phyloP scores from a whole-genome alignment of 345 rosid species.

The Geranium brycei region DNA sequence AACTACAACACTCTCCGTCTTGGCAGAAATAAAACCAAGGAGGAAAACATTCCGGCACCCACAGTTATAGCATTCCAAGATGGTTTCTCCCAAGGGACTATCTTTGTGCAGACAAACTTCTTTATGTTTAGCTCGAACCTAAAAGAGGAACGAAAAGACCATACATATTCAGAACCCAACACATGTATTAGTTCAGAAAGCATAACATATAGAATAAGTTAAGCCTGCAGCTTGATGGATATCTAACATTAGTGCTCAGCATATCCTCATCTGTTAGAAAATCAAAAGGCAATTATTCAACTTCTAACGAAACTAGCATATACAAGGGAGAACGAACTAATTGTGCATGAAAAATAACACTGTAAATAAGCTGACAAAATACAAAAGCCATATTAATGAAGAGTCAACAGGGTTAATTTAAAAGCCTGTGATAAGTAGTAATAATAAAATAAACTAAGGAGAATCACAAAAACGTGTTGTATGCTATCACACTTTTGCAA shows the following conservation, averaged over 20 bases:
- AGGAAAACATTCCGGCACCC: constrained; percentile 98
- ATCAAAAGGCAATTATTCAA: not conserved
- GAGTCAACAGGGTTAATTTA: not conserved
- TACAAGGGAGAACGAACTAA: not conserved
- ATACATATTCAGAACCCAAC: constrained; percentile 1
- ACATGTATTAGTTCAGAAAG: not conserved
- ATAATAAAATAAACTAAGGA: no score
- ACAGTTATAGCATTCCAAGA: constrained; percentile 97
- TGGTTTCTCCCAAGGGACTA: constrained; percentile 97
- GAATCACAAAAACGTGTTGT: no score
- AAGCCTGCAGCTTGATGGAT: not conserved
- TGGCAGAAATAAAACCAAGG: constrained; percentile 96
- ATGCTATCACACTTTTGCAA: no score
- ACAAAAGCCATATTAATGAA: not conserved
- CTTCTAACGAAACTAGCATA: not conserved
- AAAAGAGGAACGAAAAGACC: constrained; percentile 12
- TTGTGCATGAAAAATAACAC: not conserved
- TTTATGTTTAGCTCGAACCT: constrained; percentile 98
- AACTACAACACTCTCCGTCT: constrained; percentile 97
- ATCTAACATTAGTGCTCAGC: not conserved
- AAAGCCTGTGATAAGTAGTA: no score
- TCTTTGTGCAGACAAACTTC: constrained; percentile 99
- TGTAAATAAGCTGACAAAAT: not conserved
- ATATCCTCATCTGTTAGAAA: not conserved
- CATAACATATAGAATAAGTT: not conserved